Evolutionary conservation across 495 filamentous ascomycete species (phyloP).

Genomic region (Penicillium desertorum): DNA sequence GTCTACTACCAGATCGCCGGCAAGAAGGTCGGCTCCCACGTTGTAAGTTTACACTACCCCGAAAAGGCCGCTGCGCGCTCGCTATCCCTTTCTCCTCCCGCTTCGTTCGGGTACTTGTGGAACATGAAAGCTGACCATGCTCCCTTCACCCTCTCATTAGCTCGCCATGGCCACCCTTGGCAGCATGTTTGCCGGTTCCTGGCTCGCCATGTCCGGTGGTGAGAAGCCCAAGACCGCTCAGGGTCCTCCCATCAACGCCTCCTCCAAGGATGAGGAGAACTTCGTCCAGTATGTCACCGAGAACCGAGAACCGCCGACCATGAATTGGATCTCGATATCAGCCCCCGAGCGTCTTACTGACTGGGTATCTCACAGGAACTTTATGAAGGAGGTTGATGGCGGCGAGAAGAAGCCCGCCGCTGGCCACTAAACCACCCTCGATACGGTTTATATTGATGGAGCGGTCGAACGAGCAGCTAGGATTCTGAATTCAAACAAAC

Average conservation of each 20-base stretch:
- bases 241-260: constrained; percentile 80
- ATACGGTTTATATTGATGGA: constrained; percentile 23
- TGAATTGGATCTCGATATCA: not conserved
- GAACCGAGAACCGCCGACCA: not conserved
- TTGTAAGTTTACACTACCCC: constrained; percentile 60
- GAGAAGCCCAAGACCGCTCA: constrained; percentile 58
- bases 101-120: constrained; percentile 18
- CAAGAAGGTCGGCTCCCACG: constrained; percentile 89
- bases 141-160: constrained; percentile 46
- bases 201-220: constrained; percentile 56
- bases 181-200: constrained; percentile 58
- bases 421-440: constrained; percentile 47
- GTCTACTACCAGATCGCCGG: constrained; percentile 81
- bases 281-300: constrained; percentile 83
- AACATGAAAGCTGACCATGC: constrained; percentile 17
- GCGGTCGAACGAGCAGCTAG: constrained; percentile 17
- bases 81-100: constrained; percentile 28
- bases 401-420: constrained; percentile 61
- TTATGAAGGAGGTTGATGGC: constrained; percentile 68
- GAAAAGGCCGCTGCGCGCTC: constrained; percentile 6
- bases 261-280: constrained; percentile 88
- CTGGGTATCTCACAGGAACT: constrained; percentile 58
- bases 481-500: constrained; percentile 21
- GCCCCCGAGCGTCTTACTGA: constrained; percentile 9
- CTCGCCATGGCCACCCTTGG: constrained; percentile 83